Conservation (phyloP, 2,329 filamentous ascomycete species). For the Tolypocladium sp. region DNA sequence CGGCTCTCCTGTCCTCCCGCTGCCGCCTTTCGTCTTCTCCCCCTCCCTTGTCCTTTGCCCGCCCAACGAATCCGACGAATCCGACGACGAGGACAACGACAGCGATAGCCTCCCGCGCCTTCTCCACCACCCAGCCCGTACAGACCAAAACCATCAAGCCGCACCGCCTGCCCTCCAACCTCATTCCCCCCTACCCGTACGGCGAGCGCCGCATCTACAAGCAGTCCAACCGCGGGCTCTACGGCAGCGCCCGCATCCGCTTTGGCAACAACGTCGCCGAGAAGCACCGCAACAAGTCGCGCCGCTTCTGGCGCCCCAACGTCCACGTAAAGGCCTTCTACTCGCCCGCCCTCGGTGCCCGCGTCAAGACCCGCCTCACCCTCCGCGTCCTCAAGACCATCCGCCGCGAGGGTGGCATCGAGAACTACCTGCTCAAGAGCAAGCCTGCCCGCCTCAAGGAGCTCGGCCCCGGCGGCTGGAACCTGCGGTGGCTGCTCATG, state of each 20-base stretch:
- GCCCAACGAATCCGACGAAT: not conserved
- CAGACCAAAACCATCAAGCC: slow-evolving; percentile 31
- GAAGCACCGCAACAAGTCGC: slow-evolving; percentile 59
- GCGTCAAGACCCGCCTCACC: slow-evolving; percentile 60
- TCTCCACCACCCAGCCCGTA: slow-evolving; percentile 26
- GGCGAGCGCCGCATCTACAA: slow-evolving; percentile 64
- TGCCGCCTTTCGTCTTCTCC: slow-evolving; percentile 5
- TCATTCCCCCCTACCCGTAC: slow-evolving; percentile 64
- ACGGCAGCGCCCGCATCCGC: slow-evolving; percentile 60
- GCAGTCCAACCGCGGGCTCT: slow-evolving; percentile 69
- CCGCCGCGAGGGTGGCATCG: slow-evolving; percentile 78
- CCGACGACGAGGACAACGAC: not conserved
- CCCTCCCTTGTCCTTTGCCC: not conserved
- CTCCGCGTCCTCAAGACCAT: slow-evolving; percentile 64
- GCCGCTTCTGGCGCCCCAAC: slow-evolving; percentile 68
- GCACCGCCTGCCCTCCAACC: slow-evolving; percentile 33
- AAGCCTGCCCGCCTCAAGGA: slow-evolving; percentile 73
- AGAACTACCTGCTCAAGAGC: slow-evolving; percentile 80
- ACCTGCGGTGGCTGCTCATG: slow-evolving; percentile 81
- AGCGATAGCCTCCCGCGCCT: slow-evolving; percentile 12
- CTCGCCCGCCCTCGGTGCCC: slow-evolving; percentile 50
- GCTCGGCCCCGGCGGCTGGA: slow-evolving; percentile 84
- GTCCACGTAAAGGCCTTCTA: slow-evolving; percentile 60
- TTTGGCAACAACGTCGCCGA: slow-evolving; percentile 75
- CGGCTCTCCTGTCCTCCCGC: slow-evolving; percentile 8